Conservation (phyloP, 2,329 filamentous ascomycete species). For the Bimuria novae-zelandiae region DNA sequence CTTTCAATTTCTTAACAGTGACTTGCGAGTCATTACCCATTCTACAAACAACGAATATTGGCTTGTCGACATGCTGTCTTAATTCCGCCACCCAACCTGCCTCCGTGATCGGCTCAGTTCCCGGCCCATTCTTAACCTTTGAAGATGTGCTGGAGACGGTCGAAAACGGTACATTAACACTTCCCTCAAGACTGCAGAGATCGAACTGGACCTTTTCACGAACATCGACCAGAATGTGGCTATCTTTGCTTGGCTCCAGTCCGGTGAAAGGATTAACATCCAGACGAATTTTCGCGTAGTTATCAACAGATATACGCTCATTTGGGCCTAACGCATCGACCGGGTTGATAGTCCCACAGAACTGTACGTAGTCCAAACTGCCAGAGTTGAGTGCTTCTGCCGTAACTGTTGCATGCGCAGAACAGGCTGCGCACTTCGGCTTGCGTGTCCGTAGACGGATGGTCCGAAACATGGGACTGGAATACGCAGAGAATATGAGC, state of each 20-base stretch:
- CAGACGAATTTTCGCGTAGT: slow-evolving; percentile 57
- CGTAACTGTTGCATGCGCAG: slow-evolving; percentile 65
- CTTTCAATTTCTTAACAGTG: slow-evolving; percentile 67
- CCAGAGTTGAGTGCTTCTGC: slow-evolving; percentile 65
- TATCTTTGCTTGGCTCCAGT: slow-evolving; percentile 33
- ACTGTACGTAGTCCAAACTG: slow-evolving; percentile 80
- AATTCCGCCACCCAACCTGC: slow-evolving; percentile 39
- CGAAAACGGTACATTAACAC: slow-evolving; percentile 75
- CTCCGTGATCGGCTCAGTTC: slow-evolving; percentile 9
- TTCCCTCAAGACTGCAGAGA: slow-evolving; percentile 75
- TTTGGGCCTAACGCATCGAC: slow-evolving; percentile 62
- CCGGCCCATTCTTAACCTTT: not conserved
- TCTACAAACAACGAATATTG: slow-evolving; percentile 74
- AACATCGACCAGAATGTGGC: slow-evolving; percentile 76
- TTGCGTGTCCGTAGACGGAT: slow-evolving; percentile 74
- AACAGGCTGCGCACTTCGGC: slow-evolving; percentile 77
- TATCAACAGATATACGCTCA: slow-evolving; percentile 69
- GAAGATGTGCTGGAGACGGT: slow-evolving; percentile 46
- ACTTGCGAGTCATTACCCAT: slow-evolving; percentile 80
- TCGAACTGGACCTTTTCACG: slow-evolving; percentile 84
- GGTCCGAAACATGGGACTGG: slow-evolving; percentile 66
- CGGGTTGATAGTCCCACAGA: slow-evolving; percentile 71
- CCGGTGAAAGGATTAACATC: slow-evolving; percentile 42
- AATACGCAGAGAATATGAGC: slow-evolving; percentile 61
- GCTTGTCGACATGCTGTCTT: slow-evolving; percentile 42